These are phyloP conservation scores for Ascochyta clinopodiicola DNA, from an alignment of 2,329 filamentous ascomycete species.

Conservation along the genomic window DNA sequence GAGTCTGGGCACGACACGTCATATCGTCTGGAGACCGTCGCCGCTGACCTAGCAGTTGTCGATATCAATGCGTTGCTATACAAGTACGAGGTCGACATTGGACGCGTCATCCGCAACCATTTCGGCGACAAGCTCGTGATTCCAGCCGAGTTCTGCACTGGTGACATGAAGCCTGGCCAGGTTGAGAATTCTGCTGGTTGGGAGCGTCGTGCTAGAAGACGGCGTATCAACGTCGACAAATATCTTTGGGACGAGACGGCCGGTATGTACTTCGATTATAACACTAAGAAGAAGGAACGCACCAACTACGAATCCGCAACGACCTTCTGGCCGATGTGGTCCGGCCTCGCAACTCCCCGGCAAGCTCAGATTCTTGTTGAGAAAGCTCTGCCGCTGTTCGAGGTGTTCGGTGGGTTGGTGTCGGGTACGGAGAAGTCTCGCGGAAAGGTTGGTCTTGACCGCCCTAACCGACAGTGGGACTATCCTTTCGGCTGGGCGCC, in stretches of 20 bases:
- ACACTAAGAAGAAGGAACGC: constrained; percentile 81
- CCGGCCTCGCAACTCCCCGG: constrained; percentile 81
- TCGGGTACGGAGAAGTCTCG: constrained; percentile 91
- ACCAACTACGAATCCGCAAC: constrained; percentile 89
- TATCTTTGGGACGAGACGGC: constrained; percentile 91
- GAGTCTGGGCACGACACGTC: constrained; percentile 97
- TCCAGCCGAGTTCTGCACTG: constrained; percentile 79
- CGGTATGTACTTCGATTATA: constrained; percentile 98
- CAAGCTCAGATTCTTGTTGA: constrained; percentile 86
- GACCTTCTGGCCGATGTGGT: constrained; percentile 98
- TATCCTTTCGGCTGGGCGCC: constrained; percentile 98
- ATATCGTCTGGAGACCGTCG: constrained; percentile 85
- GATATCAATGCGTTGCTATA: constrained; percentile 94
- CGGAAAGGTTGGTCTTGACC: constrained; percentile 76
- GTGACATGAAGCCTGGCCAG: constrained; percentile 68
- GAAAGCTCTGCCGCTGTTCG: constrained; percentile 84
- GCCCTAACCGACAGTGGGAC: constrained; percentile 97
- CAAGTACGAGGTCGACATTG: constrained; percentile 97
- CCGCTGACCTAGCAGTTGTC: constrained; percentile 85
- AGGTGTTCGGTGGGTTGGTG: constrained; percentile 84
- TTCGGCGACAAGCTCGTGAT: constrained; percentile 86
- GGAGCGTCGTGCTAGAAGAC: constrained; percentile 85
- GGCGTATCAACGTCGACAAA: constrained; percentile 87
- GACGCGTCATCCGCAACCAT: constrained; percentile 79
- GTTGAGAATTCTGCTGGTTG: constrained; percentile 84